Conservation (phyloP, 345 rosid species). For the Heritiera fomes region DNA sequence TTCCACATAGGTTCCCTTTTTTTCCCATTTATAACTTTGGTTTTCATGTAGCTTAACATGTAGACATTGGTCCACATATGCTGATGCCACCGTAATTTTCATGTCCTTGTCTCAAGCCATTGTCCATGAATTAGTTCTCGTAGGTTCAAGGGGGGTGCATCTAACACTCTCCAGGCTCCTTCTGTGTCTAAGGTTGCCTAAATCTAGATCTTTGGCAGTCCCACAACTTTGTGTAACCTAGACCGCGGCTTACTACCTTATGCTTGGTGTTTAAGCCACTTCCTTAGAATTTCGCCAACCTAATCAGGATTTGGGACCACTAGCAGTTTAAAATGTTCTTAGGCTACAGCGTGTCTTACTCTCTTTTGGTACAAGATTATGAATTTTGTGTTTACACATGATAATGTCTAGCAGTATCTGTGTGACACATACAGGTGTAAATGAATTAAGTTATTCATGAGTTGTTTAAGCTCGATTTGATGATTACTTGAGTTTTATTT, state of each 20-base stretch:
- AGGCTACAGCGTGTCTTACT: neutral
- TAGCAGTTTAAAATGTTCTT: neutral
- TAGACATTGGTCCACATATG: conserved; percentile 2
- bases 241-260: neutral
- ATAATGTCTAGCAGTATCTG: too few relatives aligned
- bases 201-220: neutral
- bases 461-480: too few relatives aligned
- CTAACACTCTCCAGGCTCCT: too few relatives aligned
- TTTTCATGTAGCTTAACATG: neutral
- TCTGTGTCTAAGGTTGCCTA: neutral
- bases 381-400: too few relatives aligned
- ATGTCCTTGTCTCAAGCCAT: neutral
- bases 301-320: neutral
- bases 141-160: neutral
- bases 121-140: neutral
- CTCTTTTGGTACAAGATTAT: neutral
- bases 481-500: too few relatives aligned
- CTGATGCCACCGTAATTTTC: neutral
- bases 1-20: neutral
- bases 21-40: neutral
- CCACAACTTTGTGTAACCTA: neutral
- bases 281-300: neutral
- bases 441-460: too few relatives aligned
- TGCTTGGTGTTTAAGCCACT: neutral
- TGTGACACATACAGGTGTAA: too few relatives aligned